These are phyloP conservation scores for Collybia nuda DNA, from an alignment of 768 basidiomycete genomes.

Conservation along the genomic window DNA sequence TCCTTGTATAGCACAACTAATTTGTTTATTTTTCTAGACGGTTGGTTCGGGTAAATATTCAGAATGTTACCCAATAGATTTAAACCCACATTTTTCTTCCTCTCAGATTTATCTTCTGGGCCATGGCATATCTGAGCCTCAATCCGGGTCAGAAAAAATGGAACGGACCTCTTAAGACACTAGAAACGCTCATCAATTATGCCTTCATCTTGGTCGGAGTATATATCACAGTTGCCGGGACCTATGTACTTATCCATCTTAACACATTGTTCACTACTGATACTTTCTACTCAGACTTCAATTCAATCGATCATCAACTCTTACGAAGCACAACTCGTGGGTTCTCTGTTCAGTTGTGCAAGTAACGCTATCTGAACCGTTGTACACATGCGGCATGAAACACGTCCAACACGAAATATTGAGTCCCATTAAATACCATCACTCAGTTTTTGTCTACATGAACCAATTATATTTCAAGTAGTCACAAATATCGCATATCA, in stretches of 20 bases:
- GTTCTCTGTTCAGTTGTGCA: slow-evolving; percentile 30
- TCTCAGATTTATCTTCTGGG: slow-evolving; percentile 36
- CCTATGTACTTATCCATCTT: slow-evolving; percentile 28
- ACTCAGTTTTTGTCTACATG: no score
- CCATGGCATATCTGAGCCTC: slow-evolving; percentile 38
- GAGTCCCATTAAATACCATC: no score
- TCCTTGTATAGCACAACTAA: not conserved
- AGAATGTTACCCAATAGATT: no score
- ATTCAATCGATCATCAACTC: slow-evolving; percentile 33
- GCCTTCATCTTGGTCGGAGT: slow-evolving; percentile 33
- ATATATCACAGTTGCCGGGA: slow-evolving; percentile 36
- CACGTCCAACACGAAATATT: no score
- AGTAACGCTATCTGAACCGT: slow-evolving; percentile 25
- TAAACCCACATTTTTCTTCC: no score
- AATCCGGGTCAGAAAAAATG: slow-evolving; percentile 32
- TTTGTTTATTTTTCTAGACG: slow-evolving; percentile 12
- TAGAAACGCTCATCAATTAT: slow-evolving; percentile 38
- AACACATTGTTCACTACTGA: slow-evolving; percentile 12
- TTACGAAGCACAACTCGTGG: slow-evolving; percentile 25
- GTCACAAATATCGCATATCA: no score
- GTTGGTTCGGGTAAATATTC: slow-evolving; percentile 30
- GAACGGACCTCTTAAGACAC: slow-evolving; percentile 24
- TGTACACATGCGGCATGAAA: no score
- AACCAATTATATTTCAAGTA: no score
- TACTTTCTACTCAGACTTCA: slow-evolving; percentile 25